These are phyloP conservation scores for Kodamaea fungicola DNA, from an alignment of 1,139 yeast species.

Conservation along the genomic window DNA sequence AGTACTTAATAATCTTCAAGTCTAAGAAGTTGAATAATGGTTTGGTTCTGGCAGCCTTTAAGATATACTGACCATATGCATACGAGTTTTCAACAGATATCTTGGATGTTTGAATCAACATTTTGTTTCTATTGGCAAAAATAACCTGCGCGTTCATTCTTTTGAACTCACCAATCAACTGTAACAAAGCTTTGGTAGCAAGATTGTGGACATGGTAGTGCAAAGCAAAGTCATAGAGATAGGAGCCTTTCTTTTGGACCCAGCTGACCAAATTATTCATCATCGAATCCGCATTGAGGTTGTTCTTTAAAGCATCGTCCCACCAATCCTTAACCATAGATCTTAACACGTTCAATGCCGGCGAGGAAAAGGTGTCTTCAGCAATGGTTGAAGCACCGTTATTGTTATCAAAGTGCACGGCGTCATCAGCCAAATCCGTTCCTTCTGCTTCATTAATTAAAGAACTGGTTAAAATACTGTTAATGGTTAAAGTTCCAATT, in stretches of 20 bases:
- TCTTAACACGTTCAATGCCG: conserved; percentile 70
- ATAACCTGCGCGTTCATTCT: conserved; percentile 75
- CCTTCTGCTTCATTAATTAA: conserved; percentile 90
- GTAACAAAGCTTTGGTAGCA: conserved; percentile 79
- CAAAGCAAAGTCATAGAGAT: conserved; percentile 70
- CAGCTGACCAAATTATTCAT: conserved; percentile 81
- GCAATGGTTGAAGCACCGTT: conserved; percentile 57
- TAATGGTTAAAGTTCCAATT: conserved; percentile 74
- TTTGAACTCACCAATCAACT: conserved; percentile 75
- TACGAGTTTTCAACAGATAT: conserved; percentile 81
- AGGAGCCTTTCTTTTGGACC: conserved; percentile 77
- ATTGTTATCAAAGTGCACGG: conserved; percentile 35
- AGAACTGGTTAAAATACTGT: conserved; percentile 82
- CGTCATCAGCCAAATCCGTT: conserved; percentile 64
- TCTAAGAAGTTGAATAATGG: conserved; percentile 84
- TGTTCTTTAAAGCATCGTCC: conserved; percentile 78
- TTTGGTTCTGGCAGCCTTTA: conserved; percentile 74
- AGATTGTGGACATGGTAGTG: conserved; percentile 87
- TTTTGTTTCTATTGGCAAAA: conserved; percentile 75
- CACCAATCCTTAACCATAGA: conserved; percentile 86
- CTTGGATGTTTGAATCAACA: conserved; percentile 73
- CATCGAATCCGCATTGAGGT: conserved; percentile 77
- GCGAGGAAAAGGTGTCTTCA: conserved; percentile 75
- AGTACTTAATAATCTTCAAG: conserved; percentile 67
- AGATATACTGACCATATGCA: conserved; percentile 87